Evolutionary conservation across 208 protist species (phyloP).

Genomic region (Trypanosoma rangeli): DNA sequence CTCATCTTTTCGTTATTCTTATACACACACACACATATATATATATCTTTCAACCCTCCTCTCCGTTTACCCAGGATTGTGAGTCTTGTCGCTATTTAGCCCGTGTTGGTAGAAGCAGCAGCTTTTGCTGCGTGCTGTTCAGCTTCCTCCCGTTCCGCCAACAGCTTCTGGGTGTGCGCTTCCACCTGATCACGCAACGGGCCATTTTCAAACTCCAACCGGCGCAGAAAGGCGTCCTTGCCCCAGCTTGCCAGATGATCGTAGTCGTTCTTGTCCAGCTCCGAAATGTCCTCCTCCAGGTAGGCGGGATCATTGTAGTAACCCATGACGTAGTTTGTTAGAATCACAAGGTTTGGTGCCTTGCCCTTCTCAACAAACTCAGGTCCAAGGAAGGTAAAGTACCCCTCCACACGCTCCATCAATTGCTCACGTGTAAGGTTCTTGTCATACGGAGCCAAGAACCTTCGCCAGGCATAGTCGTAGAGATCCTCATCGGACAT

Average conservation of each 20-base stretch:
- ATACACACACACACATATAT: neutral
- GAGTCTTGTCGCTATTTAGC: slow-evolving; percentile 12
- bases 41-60: neutral
- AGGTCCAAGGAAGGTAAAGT: slow-evolving; percentile 83
- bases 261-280: slow-evolving; percentile 90
- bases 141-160: slow-evolving; percentile 69
- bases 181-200: slow-evolving; percentile 91
- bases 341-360: slow-evolving; percentile 88
- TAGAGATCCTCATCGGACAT: slow-evolving; percentile 91
- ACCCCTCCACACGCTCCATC: slow-evolving; percentile 81
- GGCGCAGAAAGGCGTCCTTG: slow-evolving; percentile 91
- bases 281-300: slow-evolving; percentile 84
- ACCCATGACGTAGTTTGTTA: slow-evolving; percentile 87
- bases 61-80: neutral
- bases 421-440: slow-evolving; percentile 83
- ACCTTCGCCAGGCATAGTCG: slow-evolving; percentile 91
- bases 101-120: neutral
- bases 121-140: slow-evolving; percentile 32
- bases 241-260: slow-evolving; percentile 83
- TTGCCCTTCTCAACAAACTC: slow-evolving; percentile 86
- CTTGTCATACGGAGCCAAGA: slow-evolving; percentile 89
- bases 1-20: neutral
- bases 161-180: slow-evolving; percentile 84
- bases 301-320: slow-evolving; percentile 94
- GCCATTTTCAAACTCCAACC: slow-evolving; percentile 93